Conservation (phyloP, 1,284 basidiomycete species). For the Ustilago esculenta region DNA sequence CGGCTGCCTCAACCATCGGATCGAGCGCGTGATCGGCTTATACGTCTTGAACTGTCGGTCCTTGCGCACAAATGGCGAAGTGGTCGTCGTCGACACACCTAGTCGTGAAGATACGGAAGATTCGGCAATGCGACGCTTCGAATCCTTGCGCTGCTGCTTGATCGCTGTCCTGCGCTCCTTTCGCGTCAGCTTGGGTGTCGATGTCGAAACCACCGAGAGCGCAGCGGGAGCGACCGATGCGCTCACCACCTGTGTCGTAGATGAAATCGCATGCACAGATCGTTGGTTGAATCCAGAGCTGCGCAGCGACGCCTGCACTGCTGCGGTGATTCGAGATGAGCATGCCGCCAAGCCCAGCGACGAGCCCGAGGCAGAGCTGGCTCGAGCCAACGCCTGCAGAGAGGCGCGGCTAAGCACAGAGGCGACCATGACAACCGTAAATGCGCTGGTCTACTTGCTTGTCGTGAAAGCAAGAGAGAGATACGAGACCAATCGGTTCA, state of each 20-base stretch:
- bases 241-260: conserved; percentile 20
- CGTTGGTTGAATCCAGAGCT: conserved; percentile 1
- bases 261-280: conserved; percentile 24
- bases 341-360: conserved; percentile 8
- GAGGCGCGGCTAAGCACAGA: conserved; percentile 29
- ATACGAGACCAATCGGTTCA: no score
- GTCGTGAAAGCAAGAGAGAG: not conserved
- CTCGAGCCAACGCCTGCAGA: conserved; percentile 27
- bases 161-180: conserved; percentile 52
- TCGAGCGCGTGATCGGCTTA: conserved; percentile 83
- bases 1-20: conserved; percentile 86
- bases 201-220: not conserved
- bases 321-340: conserved; percentile 25
- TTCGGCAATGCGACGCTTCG: conserved; percentile 37
- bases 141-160: conserved; percentile 52
- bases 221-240: not conserved
- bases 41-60: conserved; percentile 79
- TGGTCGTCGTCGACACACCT: conserved; percentile 51
- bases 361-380: conserved; percentile 19
- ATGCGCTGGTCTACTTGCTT: not conserved
- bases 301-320: conserved; percentile 11
- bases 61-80: conserved; percentile 61
- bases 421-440: conserved; percentile 21
- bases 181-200: conserved; percentile 25
- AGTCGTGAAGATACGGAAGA: conserved; percentile 56